Evolutionary conservation across 2,329 filamentous ascomycete genomes (phyloP), one percentile per base, ranked within the genome.

Genomic region (Coniochaeta sp.): DNA sequence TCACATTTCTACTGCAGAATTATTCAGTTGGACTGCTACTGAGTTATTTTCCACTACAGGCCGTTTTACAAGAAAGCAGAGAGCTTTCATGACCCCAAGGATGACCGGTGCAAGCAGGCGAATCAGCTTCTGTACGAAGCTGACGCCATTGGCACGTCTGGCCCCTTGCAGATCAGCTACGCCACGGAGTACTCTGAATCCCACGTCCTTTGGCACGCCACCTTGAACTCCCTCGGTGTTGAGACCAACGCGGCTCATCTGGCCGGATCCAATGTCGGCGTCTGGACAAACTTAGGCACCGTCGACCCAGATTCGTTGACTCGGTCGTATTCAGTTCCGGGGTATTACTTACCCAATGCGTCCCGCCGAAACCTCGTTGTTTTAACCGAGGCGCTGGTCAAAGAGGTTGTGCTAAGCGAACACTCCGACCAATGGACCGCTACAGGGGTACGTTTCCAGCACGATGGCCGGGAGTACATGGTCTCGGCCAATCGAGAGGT

Each of bases 61-160:
- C 79, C 78, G 0, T 82, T 74, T 64, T 82, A 82, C 67, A 79
- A 79, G 60, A 79, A 74, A 61, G 76, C 75, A 3, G 80, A 83
- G 65, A 75, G 72, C 0, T 81, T 80, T 61, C 77, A 79, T 34
- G 68, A 71, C 6, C 74, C 74, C 0, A 73, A 70, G n/a, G 62
- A 68, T 14, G 66, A 67, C 4, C 59, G 75, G 1, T 69, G 70
- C 32, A 57, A 68, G 16, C 68, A 74, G 52, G 73, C 76, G 60
- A 36, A 56, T 28, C 32, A 56, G 34, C 54, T 56, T 4, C 2
- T 71, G 4, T 57, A 44, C 24, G 22, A 44, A 22, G 26, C 36
- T 24, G 19, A 40, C 22, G 19, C 36, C 6, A 2, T 82, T 52
- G 81, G 80, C 9, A 71, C 66, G 7, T 65, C 65, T 3, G 81